phyloP scores from a whole-genome alignment of 2,329 filamentous ascomycete species.

The Aspergillus fumigatus region DNA sequence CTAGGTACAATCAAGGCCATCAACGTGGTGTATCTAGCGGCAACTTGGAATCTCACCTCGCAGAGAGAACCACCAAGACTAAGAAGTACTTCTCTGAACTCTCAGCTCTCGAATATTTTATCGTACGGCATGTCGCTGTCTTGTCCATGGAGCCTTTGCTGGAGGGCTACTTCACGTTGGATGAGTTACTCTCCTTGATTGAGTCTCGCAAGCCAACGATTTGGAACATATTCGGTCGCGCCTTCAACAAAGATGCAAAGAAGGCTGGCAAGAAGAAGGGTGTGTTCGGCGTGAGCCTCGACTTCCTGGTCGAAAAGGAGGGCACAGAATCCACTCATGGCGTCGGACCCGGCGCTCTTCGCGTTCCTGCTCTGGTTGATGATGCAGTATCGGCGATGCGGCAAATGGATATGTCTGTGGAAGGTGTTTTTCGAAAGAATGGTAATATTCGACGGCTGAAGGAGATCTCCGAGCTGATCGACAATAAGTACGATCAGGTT shows the following conservation, averaged over 20 bases:
- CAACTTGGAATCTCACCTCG: conserved; percentile 40
- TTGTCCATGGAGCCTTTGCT: conserved; percentile 91
- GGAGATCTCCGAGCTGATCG: conserved; percentile 79
- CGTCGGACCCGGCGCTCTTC: conserved; percentile 83
- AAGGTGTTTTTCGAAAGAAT: conserved; percentile 98
- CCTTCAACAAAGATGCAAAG: conserved; percentile 73
- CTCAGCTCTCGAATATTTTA: conserved; percentile 93
- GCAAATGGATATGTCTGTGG: conserved; percentile 98
- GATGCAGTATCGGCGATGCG: conserved; percentile 92
- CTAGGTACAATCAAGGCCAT: conserved; percentile 64
- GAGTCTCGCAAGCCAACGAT: conserved; percentile 91
- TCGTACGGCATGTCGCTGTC: conserved; percentile 90
- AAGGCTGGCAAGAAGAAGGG: conserved; percentile 85
- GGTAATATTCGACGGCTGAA: conserved; percentile 94
- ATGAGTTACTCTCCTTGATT: conserved; percentile 87
- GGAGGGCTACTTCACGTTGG: conserved; percentile 84
- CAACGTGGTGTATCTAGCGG: conserved; percentile 62
- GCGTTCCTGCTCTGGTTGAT: conserved; percentile 91
- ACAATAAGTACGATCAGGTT: conserved; percentile 77
- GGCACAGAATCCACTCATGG: conserved; percentile 97
- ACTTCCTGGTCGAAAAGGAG: conserved; percentile 84
- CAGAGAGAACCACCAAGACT: conserved; percentile 53
- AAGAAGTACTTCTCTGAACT: conserved; percentile 95
- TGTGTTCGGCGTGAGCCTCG: conserved; percentile 84
- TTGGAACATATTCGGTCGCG: conserved; percentile 97